Base-by-base conservation (phyloP, 495 filamentous ascomycete genomes). In the Evernia prunastri region DNA sequence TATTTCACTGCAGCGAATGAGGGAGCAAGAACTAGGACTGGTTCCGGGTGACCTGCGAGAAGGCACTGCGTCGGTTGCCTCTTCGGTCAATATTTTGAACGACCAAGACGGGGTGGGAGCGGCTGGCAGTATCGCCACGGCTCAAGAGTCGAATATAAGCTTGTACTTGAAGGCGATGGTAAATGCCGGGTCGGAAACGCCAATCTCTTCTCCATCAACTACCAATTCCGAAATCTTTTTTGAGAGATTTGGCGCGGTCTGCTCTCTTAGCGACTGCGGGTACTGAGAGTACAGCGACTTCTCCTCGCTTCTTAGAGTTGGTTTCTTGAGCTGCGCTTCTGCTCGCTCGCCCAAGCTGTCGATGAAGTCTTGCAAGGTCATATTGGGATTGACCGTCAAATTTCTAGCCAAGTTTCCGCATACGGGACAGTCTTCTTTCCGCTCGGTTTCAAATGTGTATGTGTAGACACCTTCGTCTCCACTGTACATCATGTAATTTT, bases 401-500 rank as follows among this genome's bases (percentile, higher is more conserved):
- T 86, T 86, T 43, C 87, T 86, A 10, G 92, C 86, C 47, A 89
- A 74, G 63, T 89, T 87, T 7, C 93, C 91, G 70, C 95, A 99
- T 31, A 97, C 95, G 8, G 95, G 92, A 67, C 95, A 99, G 70
- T 96, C 95, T 11, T 84, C 78, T 72, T 96, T 97, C 77, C 88
- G 87, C 73, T 96, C 86, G 66, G 96, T 91, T 68, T 89, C 84
- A 74, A 97, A 97, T 0, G 93, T 97, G 72, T 96, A 96, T 0
- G 95, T 99, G 78, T 97, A 99, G 59, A 97, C 84, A 66, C 89
- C 82, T 69, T 94, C 92, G 72, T 99, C 90, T 43, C 95, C 95
- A 36, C 87, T 96, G 76, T 97, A 99, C 90, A 96, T 96, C 92
- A 97, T 97, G 74, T 99, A 99, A 72, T 95, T 99, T 67, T 89